Base-by-base conservation (phyloP, 192 early-diverging fungal genomes). In the Phlyctochytrium planicorne region DNA sequence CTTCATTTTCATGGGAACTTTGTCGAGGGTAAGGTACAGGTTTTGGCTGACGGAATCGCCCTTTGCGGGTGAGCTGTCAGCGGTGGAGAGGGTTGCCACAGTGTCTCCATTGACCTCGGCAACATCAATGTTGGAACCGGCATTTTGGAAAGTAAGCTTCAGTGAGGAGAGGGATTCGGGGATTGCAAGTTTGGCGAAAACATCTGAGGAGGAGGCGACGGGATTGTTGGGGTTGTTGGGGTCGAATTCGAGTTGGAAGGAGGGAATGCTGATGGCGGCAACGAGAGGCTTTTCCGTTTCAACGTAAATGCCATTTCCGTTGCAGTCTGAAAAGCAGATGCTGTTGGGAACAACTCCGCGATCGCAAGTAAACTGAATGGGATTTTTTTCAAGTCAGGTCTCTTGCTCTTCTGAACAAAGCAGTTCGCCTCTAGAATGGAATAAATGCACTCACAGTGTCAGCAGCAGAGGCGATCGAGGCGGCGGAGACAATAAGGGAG, bases 201-300 rank as follows among this genome's bases (percentile, higher is more conserved):
- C 24, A 24, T 59, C 25, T 14, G 57, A 27, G 57, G 57, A 6
- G 12, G 57, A 27, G 12, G 30, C 24, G 10, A 14, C 14, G 25
- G 57, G 57, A 25, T 59, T 59, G 57, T 59, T 16, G 24, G 57
- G 57, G 57, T 59, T 25, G 24, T 6, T 24, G 10, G 57, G 30
- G 57, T 59, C 24, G 57, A 59, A 59, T 10, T 59, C 57, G 24
- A 59, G 30, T 16, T 27, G 57, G 57, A 59, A 59, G 57, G 10
- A 16, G 24, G 57, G 30, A 24, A 59, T 10, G 57, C 10, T 24
- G 57, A 59, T 59, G 57, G 12, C 30, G 12, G 57, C 25, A 24
- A 59, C 24, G 10, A 59, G 57, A 25, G 57, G 57, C n/a, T n/a
- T n/a, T 12, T 6, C 12, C 12, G 40, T 14, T 10, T 50, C 40